Evolutionary conservation across 148 eudicot genomes (phyloP).

Genomic region (Camellia sinensis): DNA sequence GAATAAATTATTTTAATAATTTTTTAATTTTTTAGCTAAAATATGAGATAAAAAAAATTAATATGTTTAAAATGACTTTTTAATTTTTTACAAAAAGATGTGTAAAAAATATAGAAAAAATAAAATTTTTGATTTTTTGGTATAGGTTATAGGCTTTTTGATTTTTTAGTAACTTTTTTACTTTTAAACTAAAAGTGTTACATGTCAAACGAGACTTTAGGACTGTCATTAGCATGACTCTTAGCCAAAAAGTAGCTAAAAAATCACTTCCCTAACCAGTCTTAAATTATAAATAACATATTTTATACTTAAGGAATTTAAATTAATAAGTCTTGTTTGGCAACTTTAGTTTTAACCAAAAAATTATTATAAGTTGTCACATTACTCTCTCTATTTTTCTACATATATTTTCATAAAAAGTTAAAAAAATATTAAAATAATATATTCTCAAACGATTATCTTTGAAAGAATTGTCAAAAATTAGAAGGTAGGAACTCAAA

Average conservation of each 20-base stretch:
- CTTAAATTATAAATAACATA: not conserved
- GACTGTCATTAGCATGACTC: not conserved
- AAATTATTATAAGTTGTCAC: too few relatives aligned
- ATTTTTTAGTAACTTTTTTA: too few relatives aligned
- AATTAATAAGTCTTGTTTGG: not conserved
- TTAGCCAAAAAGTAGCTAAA: not conserved
- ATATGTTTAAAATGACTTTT: too few relatives aligned
- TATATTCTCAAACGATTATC: not conserved
- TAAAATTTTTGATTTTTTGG: too few relatives aligned
- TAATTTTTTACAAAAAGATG: too few relatives aligned
- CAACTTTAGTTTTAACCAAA: not conserved
- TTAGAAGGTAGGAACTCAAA: not conserved
- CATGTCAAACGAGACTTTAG: not conserved
- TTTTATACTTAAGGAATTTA: not conserved
- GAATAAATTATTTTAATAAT: not conserved
- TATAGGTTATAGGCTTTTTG: too few relatives aligned
- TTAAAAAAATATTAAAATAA: not conserved
- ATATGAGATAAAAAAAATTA: too few relatives aligned
- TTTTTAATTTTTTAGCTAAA: too few relatives aligned
- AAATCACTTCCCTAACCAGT: not conserved
- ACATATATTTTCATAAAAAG: too few relatives aligned
- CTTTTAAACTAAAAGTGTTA: not conserved
- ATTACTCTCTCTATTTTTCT: too few relatives aligned
- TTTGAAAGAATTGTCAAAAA: not conserved
- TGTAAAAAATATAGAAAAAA: too few relatives aligned